A percentile compares a stretch with the other conserved stretches of the same genome.
Conservation (phyloP, 1,139 yeast genomes). For the Pneumocystis murina region DNA sequence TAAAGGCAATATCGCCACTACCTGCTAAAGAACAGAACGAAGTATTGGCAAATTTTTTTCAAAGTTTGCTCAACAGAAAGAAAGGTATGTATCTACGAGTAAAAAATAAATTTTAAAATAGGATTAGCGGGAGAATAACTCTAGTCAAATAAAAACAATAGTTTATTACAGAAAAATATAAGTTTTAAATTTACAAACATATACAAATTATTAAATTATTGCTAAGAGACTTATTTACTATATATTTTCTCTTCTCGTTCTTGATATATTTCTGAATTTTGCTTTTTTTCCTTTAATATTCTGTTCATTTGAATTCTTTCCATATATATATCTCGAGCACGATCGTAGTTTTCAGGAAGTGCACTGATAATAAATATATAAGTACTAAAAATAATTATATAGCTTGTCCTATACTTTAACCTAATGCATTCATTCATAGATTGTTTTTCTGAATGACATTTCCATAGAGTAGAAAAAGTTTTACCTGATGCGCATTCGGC, state of each 20-base stretch:
- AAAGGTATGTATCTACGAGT: background rate
- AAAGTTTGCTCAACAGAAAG: background rate
- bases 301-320: no score
- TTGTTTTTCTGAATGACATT: constrained; percentile 1
- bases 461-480: constrained; percentile 1
- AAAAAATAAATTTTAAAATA: no score
- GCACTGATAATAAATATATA: background rate
- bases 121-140: no score
- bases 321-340: background rate
- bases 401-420: background rate
- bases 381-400: background rate
- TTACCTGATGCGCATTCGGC: constrained; percentile 3
- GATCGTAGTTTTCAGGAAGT: background rate
- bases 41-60: background rate
- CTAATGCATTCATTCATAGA: constrained; percentile 2
- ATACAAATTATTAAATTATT: no score
- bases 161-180: no score
- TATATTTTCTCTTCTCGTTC: no score
- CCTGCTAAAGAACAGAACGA: background rate
- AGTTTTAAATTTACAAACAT: no score
- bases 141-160: no score
- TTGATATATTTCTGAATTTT: no score
- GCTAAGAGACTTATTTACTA: no score
- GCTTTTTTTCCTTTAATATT: no score
- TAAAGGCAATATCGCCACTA: background rate